Evolutionary conservation across 73 alveolate species (phyloP), one percentile per base, ranked within the genome.

Genomic region (Uronychia binucleata): DNA sequence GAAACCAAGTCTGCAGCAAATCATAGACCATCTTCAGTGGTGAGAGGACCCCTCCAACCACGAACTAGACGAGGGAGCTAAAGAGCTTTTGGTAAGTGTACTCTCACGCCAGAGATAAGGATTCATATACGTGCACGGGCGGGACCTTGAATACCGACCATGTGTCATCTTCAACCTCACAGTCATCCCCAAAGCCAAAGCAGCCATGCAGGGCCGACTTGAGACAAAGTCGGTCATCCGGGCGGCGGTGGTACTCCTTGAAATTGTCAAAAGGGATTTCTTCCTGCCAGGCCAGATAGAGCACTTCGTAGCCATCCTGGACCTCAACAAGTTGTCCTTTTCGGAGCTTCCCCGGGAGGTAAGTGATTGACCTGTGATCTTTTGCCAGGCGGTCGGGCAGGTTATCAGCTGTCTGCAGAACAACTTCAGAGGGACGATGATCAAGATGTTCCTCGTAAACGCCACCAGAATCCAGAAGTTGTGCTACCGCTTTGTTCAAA

Each of bases 201-300:
- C 28, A 26, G 5, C n/a, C 5, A 5, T 46, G 5, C 67, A 11
- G 19, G 5, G 28, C 27, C 78, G 59, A 0, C 5, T 27, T 57
- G 76, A 31, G 28, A 35, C 32, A 11, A 88, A 86, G 11, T 57
- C 28, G 32, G 57, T 86, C n/a, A 57, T 76, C 26, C 0, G 78
- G 11, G 84, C 89, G 29, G 31, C 75, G 25, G 31, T 75, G 29
- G 86, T 79, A 35, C 28, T 81, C 81, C 75, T 90, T 82, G 91
- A 86, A 58, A 86, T 58, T 82, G 88, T 90, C 34, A 91, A 81
- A 60, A 86, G 91, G 0, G 33, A 87, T 74, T 60, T 93, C 94
- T 87, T 82, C 75, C 79, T 91, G 25, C 96, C 96, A 5, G 98
- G 98, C 0, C 92, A 88, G 67, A 88, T 93, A 32, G 98, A 93